Evolutionary conservation across 2,329 filamentous ascomycete genomes (phyloP), one percentile per base, ranked within the genome.

Genomic region (Curvularia lunata): DNA sequence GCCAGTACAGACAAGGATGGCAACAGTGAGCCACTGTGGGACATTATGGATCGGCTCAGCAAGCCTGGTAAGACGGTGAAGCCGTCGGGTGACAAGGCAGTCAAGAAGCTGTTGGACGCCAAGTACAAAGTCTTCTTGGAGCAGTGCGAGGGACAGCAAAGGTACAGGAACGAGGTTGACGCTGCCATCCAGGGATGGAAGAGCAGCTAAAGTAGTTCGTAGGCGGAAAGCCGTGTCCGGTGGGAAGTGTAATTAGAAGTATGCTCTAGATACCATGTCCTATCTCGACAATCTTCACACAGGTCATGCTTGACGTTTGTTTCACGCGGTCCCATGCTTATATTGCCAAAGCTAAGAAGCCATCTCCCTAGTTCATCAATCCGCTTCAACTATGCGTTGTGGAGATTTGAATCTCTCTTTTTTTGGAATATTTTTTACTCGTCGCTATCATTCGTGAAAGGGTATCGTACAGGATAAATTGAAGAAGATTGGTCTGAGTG

Each of bases 81-180:
- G 76, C 92, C 94, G 0, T 87, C 87, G 21, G 85, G 83, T 52
- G 86, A 96, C 73, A 79, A 81, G 58, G 84, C 85, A 10, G 89
- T 97, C 82, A 93, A 90, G 82, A 86, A 86, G 73, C 79, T 99
- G 65, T 81, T 99, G 51, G 84, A 90, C 68, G 89, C 89, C 62
- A 99, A 99, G 83, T 99, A 97, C 75, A 88, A 91, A 72, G 87
- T 99, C n/a, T 98, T 98, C 82, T 78, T 98, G 55, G 91, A 97
- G 78, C 92, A 96, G 83, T 95, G 91, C 77, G 85, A 88, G 72
- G 89, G 89, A 58, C 95, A 99, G 82, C 89, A 91, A 77, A 82
- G 84, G 59, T 97, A 96, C 75, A 85, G 95, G 70, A 86, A 83
- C 70, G 88, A 88, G 75, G 85, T 99, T 9, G 90, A 99, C 74